Evolutionary conservation across 2,329 filamentous ascomycete species (phyloP), one percentile per base, ranked within the genome.

Genomic region (Hypoxylon sp.): DNA sequence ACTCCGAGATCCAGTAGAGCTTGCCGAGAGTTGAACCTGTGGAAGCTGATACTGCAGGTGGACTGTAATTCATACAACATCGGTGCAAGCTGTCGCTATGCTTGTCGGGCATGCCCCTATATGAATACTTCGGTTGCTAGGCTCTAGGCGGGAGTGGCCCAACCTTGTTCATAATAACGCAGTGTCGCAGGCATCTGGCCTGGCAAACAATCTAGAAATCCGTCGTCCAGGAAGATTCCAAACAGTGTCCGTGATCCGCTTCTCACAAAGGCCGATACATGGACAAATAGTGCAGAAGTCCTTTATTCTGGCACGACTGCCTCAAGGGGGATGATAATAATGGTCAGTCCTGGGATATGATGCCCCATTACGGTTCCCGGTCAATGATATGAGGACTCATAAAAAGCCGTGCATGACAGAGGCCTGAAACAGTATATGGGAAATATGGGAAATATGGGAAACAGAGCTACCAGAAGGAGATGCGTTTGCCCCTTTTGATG

Each of bases 121-220:
- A n/a, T n/a, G n/a, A n/a, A n/a, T n/a, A n/a, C n/a, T n/a, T n/a
- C n/a, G n/a, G n/a, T n/a, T n/a, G n/a, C n/a, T n/a, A n/a, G n/a
- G n/a, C n/a, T n/a, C n/a, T n/a, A n/a, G n/a, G n/a, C n/a, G n/a
- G n/a, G n/a, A n/a, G n/a, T n/a, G n/a, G n/a, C n/a, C n/a, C n/a
- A n/a, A n/a, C n/a, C n/a, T n/a, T n/a, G n/a, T n/a, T n/a, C n/a
- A n/a, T n/a, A n/a, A n/a, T n/a, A n/a, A n/a, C n/a, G n/a, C n/a
- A n/a, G n/a, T n/a, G n/a, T n/a, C n/a, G n/a, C n/a, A 36, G 62
- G 67, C 36, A 49, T 69, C 11, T 70, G 67, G 69, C 67, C 69
- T 11, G 46, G 33, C 1, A 49, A 64, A 24, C 67, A 71, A 2
- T 8, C 36, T 9, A 40, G 16, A 40, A 40, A 11, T 20, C 36